Base-by-base conservation (phyloP, 2,329 filamentous ascomycete species). In the Calonectria hawksworthii region DNA sequence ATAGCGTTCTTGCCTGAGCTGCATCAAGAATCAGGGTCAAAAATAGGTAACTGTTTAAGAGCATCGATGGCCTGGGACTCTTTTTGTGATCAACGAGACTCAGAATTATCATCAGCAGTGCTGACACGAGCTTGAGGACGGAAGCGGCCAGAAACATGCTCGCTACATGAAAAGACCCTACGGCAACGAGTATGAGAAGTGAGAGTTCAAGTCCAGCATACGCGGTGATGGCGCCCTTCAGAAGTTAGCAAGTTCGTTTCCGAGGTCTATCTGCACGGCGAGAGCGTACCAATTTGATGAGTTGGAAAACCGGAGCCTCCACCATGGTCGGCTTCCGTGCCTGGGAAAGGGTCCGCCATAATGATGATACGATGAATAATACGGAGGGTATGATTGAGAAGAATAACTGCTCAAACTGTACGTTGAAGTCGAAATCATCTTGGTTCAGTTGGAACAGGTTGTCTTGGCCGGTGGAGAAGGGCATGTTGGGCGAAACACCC, bases 11-110 rank as follows among this genome's bases (percentile, higher is more conserved):
- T 0, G 81, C 79, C 70, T 86, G 85, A 0, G 84, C 80, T 5
- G 82, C 75, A 47, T 89, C 88, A 14, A 88, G 80, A 2, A 89
- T 78, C 1, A 86, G 70, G 11, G 85, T 84, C n/a, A 87, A 52
- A 51, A 85, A 80, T 18, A 89, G 77, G 71, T 86, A 89, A 23
- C 79, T 75, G 28, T 80, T 84, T 10, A 89, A 78, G 1, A 88
- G 71, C 1, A 85, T 79, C 0, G 87, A 89, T 0, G 87, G 87
- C 3, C 86, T 82, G 0, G 82, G 79, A 9, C 84, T 82, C 32
- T 76, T 85, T 77, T 75, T 76, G 72, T 86, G 85, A 23, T 76
- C 74, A 21, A 73, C 41, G 30, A 63, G 70, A 11, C 56, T 65
- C 30, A 73, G 30, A 2, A 41, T 38, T 9, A 70, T 34, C 56